Percentiles rank a stretch among this genome's conserved stretches.
Conservation (phyloP, 768 basidiomycete genomes). For the Coprinopsis marcescibilis region DNA sequence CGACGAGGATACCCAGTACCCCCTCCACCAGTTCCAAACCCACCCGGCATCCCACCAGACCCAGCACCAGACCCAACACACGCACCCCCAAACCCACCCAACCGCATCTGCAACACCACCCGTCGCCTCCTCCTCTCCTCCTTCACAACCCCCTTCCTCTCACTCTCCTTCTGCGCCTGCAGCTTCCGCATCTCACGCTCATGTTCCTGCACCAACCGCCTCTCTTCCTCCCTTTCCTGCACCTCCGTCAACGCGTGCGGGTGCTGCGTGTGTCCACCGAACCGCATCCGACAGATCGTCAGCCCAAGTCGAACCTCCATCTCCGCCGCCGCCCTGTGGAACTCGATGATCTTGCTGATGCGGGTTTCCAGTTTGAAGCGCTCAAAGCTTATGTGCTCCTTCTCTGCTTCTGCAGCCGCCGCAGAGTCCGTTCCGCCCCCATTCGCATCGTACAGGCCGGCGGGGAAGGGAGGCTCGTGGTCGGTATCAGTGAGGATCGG, state of each 20-base stretch:
- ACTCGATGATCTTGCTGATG: slow-evolving; percentile 42
- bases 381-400: slow-evolving; percentile 35
- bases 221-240: slow-evolving; percentile 23
- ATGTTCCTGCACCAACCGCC: slow-evolving; percentile 30
- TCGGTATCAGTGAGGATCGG: no score
- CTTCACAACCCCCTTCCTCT: slow-evolving; percentile 39
- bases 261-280: not conserved
- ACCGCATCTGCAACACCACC: slow-evolving; percentile 19
- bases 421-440: slow-evolving; percentile 24
- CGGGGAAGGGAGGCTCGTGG: slow-evolving; percentile 16
- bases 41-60: slow-evolving; percentile 7
- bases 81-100: not conserved
- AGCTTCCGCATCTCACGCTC: slow-evolving; percentile 34
- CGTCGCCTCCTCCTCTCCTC: slow-evolving; percentile 32
- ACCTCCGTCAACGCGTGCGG: slow-evolving; percentile 12
- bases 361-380: slow-evolving; percentile 41
- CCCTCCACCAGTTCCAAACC: slow-evolving; percentile 10
- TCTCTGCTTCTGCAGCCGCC: slow-evolving; percentile 12
- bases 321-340: slow-evolving; percentile 41
- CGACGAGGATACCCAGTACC: not conserved
- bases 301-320: slow-evolving; percentile 37
- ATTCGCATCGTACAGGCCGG: slow-evolving; percentile 9
- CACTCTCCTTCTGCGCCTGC: slow-evolving; percentile 40
- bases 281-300: slow-evolving; percentile 25
- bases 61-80: not conserved